Conservation (phyloP, 192 early-diverging fungal species). For the Gamsiella multidivaricata region DNA sequence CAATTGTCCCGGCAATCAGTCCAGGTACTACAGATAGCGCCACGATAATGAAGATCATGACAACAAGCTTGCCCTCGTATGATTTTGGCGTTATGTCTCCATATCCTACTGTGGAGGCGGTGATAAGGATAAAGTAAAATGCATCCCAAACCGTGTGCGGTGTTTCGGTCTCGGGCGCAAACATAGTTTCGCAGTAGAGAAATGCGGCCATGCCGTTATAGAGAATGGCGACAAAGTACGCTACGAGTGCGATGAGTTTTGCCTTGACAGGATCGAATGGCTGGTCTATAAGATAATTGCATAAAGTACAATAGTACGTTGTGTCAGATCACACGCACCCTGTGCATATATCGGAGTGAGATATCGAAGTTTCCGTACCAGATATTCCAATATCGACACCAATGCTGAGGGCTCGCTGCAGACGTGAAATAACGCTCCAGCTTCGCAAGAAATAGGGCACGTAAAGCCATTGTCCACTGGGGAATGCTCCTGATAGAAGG, state of each 20-base stretch:
- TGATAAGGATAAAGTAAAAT: slow-evolving; percentile 72
- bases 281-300: slow-evolving; percentile 38
- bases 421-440: slow-evolving; percentile 63
- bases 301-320: too few relatives aligned
- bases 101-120: slow-evolving; percentile 79
- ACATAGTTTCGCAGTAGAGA: slow-evolving; percentile 68
- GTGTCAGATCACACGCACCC: background rate
- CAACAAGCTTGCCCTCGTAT: slow-evolving; percentile 62
- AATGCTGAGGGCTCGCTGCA: slow-evolving; percentile 67
- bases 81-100: slow-evolving; percentile 74
- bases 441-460: slow-evolving; percentile 75
- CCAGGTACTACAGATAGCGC: slow-evolving; percentile 70
- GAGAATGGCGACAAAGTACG: slow-evolving; percentile 62
- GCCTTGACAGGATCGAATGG: slow-evolving; percentile 62
- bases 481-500: slow-evolving; percentile 54
- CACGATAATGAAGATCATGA: slow-evolving; percentile 69
- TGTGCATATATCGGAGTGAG: background rate
- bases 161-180: slow-evolving; percentile 29
- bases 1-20: slow-evolving; percentile 59
- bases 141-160: slow-evolving; percentile 33
- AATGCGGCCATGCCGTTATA: slow-evolving; percentile 73
- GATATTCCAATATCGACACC: slow-evolving; percentile 61
- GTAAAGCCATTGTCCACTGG: slow-evolving; percentile 59
- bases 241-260: slow-evolving; percentile 64
- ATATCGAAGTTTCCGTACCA: slow-evolving; percentile 38